phyloP scores from a whole-genome alignment of 371 early-diverging fungal species.

The Lichtheimia hyalospora region DNA sequence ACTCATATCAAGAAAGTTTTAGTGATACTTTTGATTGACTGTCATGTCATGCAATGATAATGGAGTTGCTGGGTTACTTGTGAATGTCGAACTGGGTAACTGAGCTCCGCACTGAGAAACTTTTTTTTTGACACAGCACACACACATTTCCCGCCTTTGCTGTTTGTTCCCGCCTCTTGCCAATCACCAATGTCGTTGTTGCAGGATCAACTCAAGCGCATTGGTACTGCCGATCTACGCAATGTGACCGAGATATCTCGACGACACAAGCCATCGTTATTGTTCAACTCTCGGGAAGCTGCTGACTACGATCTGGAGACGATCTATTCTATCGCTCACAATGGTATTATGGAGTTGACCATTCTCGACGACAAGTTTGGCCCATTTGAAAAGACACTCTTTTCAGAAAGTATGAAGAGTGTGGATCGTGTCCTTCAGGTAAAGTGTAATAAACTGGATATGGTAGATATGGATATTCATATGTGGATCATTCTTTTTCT shows the following conservation, averaged over 20 bases:
- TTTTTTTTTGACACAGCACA: too few relatives aligned
- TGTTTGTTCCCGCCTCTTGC: too few relatives aligned
- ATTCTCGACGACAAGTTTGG: constrained; percentile 67
- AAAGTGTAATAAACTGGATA: constrained; percentile 5
- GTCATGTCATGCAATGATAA: too few relatives aligned
- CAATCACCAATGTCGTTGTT: constrained; percentile 34
- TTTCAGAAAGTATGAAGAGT: constrained; percentile 78
- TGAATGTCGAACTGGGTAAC: too few relatives aligned
- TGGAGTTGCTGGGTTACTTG: too few relatives aligned
- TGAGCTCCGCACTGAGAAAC: too few relatives aligned
- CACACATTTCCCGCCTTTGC: too few relatives aligned
- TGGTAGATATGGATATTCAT: background rate
- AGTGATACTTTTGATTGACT: too few relatives aligned
- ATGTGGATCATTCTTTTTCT: too few relatives aligned
- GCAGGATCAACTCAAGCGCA: constrained; percentile 68
- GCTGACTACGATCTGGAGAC: constrained; percentile 89
- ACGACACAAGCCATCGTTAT: constrained; percentile 71
- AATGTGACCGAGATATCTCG: constrained; percentile 46
- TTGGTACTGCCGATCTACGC: constrained; percentile 65
- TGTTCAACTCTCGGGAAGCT: constrained; percentile 83
- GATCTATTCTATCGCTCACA: constrained; percentile 79
- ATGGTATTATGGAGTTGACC: constrained; percentile 78
- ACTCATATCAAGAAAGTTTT: too few relatives aligned
- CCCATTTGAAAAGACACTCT: constrained; percentile 75
- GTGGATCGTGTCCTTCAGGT: constrained; percentile 77